Percentiles rank a stretch among this genome's conserved stretches.
These are phyloP conservation scores for Ustilago loliicola DNA, from an alignment of 1,284 basidiomycete genomes.

Conservation along the genomic window DNA sequence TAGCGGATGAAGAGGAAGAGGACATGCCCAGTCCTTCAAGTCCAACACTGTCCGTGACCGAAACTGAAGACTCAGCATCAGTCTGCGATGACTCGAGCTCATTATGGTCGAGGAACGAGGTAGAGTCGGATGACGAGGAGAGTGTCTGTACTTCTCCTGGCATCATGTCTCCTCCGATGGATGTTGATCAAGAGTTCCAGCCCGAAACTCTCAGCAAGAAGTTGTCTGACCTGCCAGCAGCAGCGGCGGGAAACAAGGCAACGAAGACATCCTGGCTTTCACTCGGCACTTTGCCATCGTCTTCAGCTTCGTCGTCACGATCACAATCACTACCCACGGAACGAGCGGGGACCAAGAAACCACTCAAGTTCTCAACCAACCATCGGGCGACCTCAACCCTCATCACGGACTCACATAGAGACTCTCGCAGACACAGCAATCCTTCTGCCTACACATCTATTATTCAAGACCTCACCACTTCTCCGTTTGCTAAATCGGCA, in stretches of 20 bases:
- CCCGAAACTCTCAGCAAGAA: slow-evolving; percentile 33
- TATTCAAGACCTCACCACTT: slow-evolving; percentile 38
- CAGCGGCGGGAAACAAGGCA: neutral
- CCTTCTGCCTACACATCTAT: slow-evolving; percentile 25
- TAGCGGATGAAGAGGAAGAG: slow-evolving; percentile 13
- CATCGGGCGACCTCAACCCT: slow-evolving; percentile 17
- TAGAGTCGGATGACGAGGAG: slow-evolving; percentile 17
- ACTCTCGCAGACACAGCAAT: slow-evolving; percentile 20
- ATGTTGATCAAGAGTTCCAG: slow-evolving; percentile 11
- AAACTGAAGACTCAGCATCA: slow-evolving; percentile 32
- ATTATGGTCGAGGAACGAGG: slow-evolving; percentile 37
- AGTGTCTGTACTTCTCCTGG: slow-evolving; percentile 45
- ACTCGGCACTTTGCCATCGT: slow-evolving; percentile 30
- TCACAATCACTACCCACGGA: slow-evolving; percentile 31
- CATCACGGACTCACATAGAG: slow-evolving; percentile 19
- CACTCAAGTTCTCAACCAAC: slow-evolving; percentile 6
- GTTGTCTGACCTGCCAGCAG: slow-evolving; percentile 23
- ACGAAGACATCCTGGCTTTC: slow-evolving; percentile 23
- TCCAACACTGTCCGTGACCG: slow-evolving; percentile 30
- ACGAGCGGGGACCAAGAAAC: slow-evolving; percentile 1
- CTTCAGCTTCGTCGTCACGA: slow-evolving; percentile 19
- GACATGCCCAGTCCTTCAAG: slow-evolving; percentile 25
- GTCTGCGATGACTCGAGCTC: slow-evolving; percentile 42
- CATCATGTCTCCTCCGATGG: slow-evolving; percentile 31
- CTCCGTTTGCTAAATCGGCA: slow-evolving; percentile 20